A percentile compares a stretch with the other conserved stretches of the same genome.
Conservation (phyloP, 176 grass and related monocot species). For the Guadua angustifolia region DNA sequence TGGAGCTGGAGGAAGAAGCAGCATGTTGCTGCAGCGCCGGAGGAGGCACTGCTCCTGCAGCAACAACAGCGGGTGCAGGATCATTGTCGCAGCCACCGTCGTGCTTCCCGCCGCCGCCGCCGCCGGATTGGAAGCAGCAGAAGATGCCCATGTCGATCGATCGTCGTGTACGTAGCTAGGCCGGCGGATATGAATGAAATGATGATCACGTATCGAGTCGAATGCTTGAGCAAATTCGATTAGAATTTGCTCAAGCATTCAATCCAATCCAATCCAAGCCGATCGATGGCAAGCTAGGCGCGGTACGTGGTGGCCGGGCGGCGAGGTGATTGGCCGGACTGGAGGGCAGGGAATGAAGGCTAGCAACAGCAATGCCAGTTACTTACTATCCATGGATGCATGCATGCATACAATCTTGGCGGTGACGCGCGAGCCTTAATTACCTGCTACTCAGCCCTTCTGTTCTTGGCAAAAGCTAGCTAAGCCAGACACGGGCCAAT, state of each 20-base stretch:
- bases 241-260: conserved; percentile 53
- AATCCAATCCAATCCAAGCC: neutral
- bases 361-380: neutral
- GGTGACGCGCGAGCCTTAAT: neutral
- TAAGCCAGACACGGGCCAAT: neutral
- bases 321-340: neutral
- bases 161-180: no score
- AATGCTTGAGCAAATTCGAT: conserved; percentile 50
- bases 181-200: no score
- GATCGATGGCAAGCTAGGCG: no score
- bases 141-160: conserved; percentile 48
- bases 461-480: neutral
- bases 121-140: conserved; percentile 57
- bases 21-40: neutral
- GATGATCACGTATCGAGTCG: neutral
- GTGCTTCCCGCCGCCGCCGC: neutral
- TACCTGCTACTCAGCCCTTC: neutral
- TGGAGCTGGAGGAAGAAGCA: neutral
- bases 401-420: neutral
- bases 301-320: no score
- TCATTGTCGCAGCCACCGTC: neutral
- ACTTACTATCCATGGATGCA: neutral
- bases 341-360: no score
- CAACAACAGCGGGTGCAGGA: neutral
- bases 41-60: neutral